Percentiles rank a stretch among this genome's conserved stretches.
phyloP scores from a whole-genome alignment of 2,329 filamentous ascomycete genomes.

The Verticillium alfalfae region DNA sequence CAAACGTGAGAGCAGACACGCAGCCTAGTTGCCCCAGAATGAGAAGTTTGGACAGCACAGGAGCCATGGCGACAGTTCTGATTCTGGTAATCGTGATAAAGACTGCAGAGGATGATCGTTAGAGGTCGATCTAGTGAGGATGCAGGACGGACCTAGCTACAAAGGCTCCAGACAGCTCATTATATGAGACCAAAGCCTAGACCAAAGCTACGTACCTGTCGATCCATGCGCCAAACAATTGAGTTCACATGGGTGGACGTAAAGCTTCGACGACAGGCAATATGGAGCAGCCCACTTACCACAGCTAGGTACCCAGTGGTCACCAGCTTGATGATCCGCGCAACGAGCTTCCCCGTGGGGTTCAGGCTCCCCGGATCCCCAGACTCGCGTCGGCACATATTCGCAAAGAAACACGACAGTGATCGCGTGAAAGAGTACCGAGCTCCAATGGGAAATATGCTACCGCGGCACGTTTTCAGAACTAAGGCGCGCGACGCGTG shows the following conservation, averaged over 20 bases:
- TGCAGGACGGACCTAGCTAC: no score
- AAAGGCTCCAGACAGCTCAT: no score
- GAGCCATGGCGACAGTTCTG: not conserved
- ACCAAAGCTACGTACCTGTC: no score
- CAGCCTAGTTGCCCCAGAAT: not conserved
- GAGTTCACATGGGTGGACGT: not conserved
- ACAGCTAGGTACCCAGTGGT: not conserved
- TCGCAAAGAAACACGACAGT: not conserved
- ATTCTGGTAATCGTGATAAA: not conserved
- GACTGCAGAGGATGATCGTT: no score
- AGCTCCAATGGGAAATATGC: not conserved
- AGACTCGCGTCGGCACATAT: not conserved
- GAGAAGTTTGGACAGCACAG: not conserved
- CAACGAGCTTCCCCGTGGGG: not conserved
- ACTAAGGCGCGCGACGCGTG: not conserved
- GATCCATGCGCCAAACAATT: no score
- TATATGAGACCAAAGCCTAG: no score
- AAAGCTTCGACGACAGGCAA: not conserved
- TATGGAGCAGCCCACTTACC: not conserved
- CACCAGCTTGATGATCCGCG: not conserved
- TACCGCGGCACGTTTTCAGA: not conserved
- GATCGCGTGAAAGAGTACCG: not conserved
- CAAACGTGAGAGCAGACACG: constrained; percentile 22
- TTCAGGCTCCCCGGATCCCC: not conserved
- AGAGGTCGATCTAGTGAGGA: no score